Conservation (phyloP, 306 rosid species). For the Albizia julibrissin region DNA sequence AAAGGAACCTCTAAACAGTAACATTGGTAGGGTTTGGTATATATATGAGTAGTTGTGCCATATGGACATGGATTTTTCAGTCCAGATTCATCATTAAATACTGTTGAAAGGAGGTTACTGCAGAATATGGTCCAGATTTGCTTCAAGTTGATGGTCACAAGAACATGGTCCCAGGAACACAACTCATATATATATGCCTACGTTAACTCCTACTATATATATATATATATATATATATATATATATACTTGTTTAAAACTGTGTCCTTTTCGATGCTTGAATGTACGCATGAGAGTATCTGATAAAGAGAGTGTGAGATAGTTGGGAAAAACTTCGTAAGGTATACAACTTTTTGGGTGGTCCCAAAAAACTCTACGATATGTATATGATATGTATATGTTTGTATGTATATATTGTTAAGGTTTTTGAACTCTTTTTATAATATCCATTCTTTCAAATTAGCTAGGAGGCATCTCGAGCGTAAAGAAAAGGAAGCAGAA, state of each 20-base stretch:
- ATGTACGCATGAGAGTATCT: not conserved
- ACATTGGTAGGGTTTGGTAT: slow-evolving; percentile 19
- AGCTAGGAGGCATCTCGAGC: not conserved
- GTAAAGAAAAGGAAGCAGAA: not conserved
- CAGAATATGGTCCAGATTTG: slow-evolving; percentile 26
- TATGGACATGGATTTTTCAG: slow-evolving; percentile 10
- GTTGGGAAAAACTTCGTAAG: not conserved
- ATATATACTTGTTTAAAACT: not conserved
- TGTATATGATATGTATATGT: no score
- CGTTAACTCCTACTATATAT: slow-evolving; percentile 10
- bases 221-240: no score
- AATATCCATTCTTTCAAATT: not conserved
- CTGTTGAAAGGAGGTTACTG: not conserved
- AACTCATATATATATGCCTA: slow-evolving; percentile 6
- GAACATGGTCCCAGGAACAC: slow-evolving; percentile 9
- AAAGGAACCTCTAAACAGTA: slow-evolving; percentile 32
- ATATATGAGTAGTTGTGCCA: slow-evolving; percentile 12
- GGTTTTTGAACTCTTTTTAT: not conserved
- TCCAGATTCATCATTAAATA: not conserved
- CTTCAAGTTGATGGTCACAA: slow-evolving; percentile 11
- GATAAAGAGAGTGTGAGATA: not conserved
- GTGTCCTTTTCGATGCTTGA: not conserved
- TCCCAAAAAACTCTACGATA: not conserved
- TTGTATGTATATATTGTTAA: not conserved
- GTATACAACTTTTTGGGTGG: not conserved